Conservation (phyloP, 345 rosid genomes). For the Hypericum perforatum region DNA sequence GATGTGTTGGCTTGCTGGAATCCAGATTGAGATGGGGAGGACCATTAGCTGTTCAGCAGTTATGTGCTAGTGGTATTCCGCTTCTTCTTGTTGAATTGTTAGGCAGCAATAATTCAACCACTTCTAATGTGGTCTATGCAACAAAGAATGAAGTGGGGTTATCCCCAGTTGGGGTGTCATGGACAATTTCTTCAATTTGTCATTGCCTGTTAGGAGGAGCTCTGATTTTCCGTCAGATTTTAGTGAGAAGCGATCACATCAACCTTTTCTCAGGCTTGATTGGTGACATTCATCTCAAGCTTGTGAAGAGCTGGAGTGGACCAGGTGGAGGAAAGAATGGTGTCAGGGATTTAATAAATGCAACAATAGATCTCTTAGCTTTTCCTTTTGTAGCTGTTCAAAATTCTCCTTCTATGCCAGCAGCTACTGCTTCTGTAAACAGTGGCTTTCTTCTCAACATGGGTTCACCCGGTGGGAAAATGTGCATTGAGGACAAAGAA, state of each 20-base stretch:
- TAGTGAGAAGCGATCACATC: constrained; percentile 49
- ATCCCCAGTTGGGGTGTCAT: constrained; percentile 81
- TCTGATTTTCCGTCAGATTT: constrained; percentile 60
- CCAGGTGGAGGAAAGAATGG: constrained; percentile 92
- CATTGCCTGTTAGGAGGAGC: constrained; percentile 81
- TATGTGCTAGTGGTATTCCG: constrained; percentile 77
- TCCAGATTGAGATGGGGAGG: constrained; percentile 78
- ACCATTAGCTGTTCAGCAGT: constrained; percentile 69
- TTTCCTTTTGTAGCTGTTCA: constrained; percentile 92
- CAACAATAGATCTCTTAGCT: constrained; percentile 71
- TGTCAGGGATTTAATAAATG: constrained; percentile 61
- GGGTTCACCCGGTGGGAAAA: constrained; percentile 71
- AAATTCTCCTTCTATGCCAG: constrained; percentile 60
- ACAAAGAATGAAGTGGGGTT: constrained; percentile 38
- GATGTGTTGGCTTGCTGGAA: constrained; percentile 85
- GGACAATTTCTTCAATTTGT: constrained; percentile 76
- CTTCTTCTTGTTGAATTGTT: constrained; percentile 62
- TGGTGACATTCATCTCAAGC: constrained; percentile 73
- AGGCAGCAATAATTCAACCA: constrained; percentile 30
- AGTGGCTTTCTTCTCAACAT: constrained; percentile 87
- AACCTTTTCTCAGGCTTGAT: constrained; percentile 49
- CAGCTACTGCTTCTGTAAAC: constrained; percentile 81
- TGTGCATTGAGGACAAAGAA: constrained; percentile 71
- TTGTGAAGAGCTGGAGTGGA: constrained; percentile 75
- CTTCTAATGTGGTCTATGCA: constrained; percentile 33